A percentile compares a stretch with the other conserved stretches of the same genome.
These are phyloP conservation scores for Capronia epimyces DNA, from an alignment of 2,329 filamentous ascomycete genomes.

Conservation along the genomic window DNA sequence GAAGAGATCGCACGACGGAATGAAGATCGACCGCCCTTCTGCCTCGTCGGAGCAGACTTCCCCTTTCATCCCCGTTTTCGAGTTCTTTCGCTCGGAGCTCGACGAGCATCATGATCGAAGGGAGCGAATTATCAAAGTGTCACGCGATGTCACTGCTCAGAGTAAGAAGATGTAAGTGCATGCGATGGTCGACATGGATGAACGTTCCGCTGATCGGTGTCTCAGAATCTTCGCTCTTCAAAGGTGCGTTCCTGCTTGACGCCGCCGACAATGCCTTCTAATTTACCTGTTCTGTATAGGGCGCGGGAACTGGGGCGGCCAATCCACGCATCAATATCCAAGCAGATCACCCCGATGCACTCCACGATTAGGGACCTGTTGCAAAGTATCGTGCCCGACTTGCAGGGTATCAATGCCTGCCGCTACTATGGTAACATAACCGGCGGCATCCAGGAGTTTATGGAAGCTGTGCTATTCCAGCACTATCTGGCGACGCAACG, in stretches of 20 bases:
- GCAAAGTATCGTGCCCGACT: constrained; percentile 61
- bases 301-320: constrained; percentile 39
- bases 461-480: constrained; percentile 83
- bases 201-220: constrained; percentile 4
- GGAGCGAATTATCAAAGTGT: constrained; percentile 84
- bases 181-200: constrained; percentile 4
- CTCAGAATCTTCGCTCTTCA: constrained; percentile 76
- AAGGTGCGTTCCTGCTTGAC: constrained; percentile 48
- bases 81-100: constrained; percentile 75
- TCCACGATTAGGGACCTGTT: constrained; percentile 67
- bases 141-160: constrained; percentile 82
- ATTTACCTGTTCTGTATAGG: constrained; percentile 65
- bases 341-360: constrained; percentile 65
- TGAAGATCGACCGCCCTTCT: constrained; percentile 12
- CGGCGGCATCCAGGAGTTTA: constrained; percentile 80
- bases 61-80: constrained; percentile 66
- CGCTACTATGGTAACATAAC: constrained; percentile 76
- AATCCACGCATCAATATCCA: constrained; percentile 62
- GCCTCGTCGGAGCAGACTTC: constrained; percentile 32
- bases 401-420: constrained; percentile 72
- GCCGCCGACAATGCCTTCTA: constrained; percentile 33
- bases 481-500: constrained; percentile 77
- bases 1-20: constrained; percentile 24
- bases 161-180: constrained; percentile 87
- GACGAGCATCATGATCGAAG: constrained; percentile 92